phyloP scores from a whole-genome alignment of 2,329 filamentous ascomycete species.

The Thermothelomyces thermophilus region DNA sequence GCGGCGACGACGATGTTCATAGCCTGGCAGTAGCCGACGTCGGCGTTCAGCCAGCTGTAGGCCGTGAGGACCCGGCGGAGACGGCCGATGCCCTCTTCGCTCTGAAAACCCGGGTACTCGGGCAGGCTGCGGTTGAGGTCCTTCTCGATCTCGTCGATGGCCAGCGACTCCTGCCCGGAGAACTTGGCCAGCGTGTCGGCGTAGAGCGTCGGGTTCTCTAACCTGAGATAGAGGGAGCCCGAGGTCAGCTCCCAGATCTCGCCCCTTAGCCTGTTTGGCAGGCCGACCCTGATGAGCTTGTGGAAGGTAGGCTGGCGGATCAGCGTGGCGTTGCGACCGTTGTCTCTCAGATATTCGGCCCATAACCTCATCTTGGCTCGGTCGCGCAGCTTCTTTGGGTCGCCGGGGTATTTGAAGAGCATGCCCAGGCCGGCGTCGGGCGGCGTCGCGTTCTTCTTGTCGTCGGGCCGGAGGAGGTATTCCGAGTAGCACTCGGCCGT shows the following conservation, averaged over 20 bases:
- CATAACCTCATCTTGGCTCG: conserved; percentile 95
- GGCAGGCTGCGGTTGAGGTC: conserved; percentile 93
- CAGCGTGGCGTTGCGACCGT: conserved; percentile 85
- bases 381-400: conserved; percentile 87
- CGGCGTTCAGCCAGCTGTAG: conserved; percentile 93
- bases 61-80: conserved; percentile 87
- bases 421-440: conserved; percentile 94
- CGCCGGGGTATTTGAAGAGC: conserved; percentile 89
- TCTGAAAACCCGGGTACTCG: conserved; percentile 96
- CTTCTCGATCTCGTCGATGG: conserved; percentile 98
- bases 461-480: conserved; percentile 61
- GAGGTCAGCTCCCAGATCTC: conserved; percentile 96
- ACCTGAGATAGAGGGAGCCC: conserved; percentile 78
- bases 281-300: conserved; percentile 89
- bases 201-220: conserved; percentile 81
- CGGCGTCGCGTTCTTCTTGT: conserved; percentile 55
- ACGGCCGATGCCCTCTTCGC: conserved; percentile 85
- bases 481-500: conserved; percentile 86
- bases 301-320: conserved; percentile 96
- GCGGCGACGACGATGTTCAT: conserved; percentile 99
- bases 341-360: conserved; percentile 94
- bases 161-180: conserved; percentile 79
- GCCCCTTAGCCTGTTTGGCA: conserved; percentile 86
- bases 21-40: conserved; percentile 96
- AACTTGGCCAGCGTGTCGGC: conserved; percentile 77